Base-by-base conservation (phyloP, 2,329 filamentous ascomycete genomes). In the Monosporascus ibericus region DNA sequence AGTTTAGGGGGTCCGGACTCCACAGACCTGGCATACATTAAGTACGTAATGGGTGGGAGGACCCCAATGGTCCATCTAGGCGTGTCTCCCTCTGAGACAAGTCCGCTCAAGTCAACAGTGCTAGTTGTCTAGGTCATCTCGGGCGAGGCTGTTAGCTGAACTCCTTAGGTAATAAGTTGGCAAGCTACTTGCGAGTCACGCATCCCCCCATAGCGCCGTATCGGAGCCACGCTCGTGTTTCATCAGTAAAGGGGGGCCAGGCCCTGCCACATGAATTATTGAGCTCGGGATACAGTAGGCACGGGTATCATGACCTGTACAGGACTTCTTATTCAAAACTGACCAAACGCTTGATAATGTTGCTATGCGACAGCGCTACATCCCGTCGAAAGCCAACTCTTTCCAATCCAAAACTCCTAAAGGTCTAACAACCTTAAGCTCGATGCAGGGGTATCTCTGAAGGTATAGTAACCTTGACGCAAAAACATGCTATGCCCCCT, bases 371-470 rank as follows among this genome's bases (percentile, higher is more conserved):
- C 30, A 34, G 30, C 30, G 30, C 30, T 34, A 34, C 30, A 14
- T 14, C 30, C 30, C 30, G 30, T 40, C 38, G 9, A 40, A 39
- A 17, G 18, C 38, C 20, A 25, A 15, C 20, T 3, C 9, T 20
- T 22, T 44, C 9, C 24, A 14, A 25, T 14, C 24, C 39, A 8
- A 24, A 22, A 42, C 46, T 40, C 50, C 50, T 9, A 50, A 53
- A 58, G 57, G 57, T 58, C 58, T 59, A 58, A 46, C 55, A 60
- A 60, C 56, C 58, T 53, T 50, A 57, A 57, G 53, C 50, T 57
- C 53, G 30, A 55, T 54, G 54, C 54, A 57, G 58, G 58, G 58
- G 58, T 60, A 57, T 60, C 58, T 55, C 54, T 53, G 25, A 48
- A 46, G 42, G 42, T 11, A 24, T 46, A 27, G 24, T 17, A 46